Percentiles rank a stretch among this genome's conserved stretches.
Conservation (phyloP, 2,329 filamentous ascomycete species). For the Aspergillus sp. region DNA sequence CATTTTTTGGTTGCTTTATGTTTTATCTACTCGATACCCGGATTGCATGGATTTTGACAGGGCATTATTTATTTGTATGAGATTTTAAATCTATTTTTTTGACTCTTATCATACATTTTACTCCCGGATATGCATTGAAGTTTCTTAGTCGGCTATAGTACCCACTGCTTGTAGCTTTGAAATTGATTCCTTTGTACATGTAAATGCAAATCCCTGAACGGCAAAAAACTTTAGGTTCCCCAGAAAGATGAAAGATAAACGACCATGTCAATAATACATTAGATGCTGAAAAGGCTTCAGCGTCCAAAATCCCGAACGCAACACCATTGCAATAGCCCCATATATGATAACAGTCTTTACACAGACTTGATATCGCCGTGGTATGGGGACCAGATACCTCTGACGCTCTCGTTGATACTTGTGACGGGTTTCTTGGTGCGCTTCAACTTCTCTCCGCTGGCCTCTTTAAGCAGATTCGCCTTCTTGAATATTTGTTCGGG, state of each 20-base stretch:
- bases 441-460: slow-evolving; percentile 47
- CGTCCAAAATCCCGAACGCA: slow-evolving; percentile 10
- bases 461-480: slow-evolving; percentile 47
- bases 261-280: slow-evolving; percentile 25
- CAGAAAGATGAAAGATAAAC: slow-evolving; percentile 7
- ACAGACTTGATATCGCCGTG: slow-evolving; percentile 52
- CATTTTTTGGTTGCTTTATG: background rate
- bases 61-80: slow-evolving; percentile 1
- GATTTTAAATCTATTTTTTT: slow-evolving; percentile 1
- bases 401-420: slow-evolving; percentile 60
- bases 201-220: slow-evolving; percentile 17
- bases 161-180: too few species aligned
- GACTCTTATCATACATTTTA: slow-evolving; percentile 1
- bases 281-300: slow-evolving; percentile 11
- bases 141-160: too few species aligned
- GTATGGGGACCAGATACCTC: slow-evolving; percentile 62
- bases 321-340: slow-evolving; percentile 13
- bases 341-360: slow-evolving; percentile 24
- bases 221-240: slow-evolving; percentile 8
- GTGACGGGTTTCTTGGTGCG: slow-evolving; percentile 55
- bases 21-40: slow-evolving; percentile 11
- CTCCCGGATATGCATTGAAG: too few species aligned
- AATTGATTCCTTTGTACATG: slow-evolving; percentile 14
- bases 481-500: slow-evolving; percentile 77
- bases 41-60: slow-evolving; percentile 3